These are phyloP conservation scores for Fusarium domesticum DNA, from an alignment of 2,329 filamentous ascomycete genomes.

Conservation along the genomic window DNA sequence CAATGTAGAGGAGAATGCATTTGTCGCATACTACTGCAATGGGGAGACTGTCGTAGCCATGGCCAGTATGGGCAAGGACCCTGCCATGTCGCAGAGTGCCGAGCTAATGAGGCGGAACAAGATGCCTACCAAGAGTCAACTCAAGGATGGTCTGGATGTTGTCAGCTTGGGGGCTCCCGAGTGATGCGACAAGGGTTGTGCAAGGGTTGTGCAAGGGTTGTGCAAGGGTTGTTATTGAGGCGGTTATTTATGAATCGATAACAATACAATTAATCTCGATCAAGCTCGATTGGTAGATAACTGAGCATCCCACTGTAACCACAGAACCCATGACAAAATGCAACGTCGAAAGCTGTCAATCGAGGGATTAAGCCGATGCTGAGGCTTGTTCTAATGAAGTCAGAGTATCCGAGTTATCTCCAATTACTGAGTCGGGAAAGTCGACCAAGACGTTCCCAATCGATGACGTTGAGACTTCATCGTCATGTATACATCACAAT, in stretches of 20 bases:
- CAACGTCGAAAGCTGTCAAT: neutral
- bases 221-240: no score
- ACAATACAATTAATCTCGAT: neutral
- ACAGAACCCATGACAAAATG: neutral
- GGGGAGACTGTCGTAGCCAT: slow-evolving; percentile 86
- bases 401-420: neutral
- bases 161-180: slow-evolving; percentile 36
- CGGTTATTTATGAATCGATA: neutral
- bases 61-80: slow-evolving; percentile 87
- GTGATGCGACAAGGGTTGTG: slow-evolving; percentile 1
- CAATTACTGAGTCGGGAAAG: neutral
- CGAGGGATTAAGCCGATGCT: neutral
- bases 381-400: no score
- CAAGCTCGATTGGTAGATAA: neutral
- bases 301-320: neutral
- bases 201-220: no score
- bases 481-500: slow-evolving; percentile 22
- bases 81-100: slow-evolving; percentile 75
- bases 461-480: slow-evolving; percentile 19
- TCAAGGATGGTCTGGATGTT: slow-evolving; percentile 62
- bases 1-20: slow-evolving; percentile 72
- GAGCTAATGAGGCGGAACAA: slow-evolving; percentile 79
- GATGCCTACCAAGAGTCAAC: slow-evolving; percentile 79
- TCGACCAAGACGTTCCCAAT: slow-evolving; percentile 4
- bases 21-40: slow-evolving; percentile 84